These are phyloP conservation scores for Magnolia officinalis DNA, from an alignment of 164 flowering plant genomes.

Conservation along the genomic window DNA sequence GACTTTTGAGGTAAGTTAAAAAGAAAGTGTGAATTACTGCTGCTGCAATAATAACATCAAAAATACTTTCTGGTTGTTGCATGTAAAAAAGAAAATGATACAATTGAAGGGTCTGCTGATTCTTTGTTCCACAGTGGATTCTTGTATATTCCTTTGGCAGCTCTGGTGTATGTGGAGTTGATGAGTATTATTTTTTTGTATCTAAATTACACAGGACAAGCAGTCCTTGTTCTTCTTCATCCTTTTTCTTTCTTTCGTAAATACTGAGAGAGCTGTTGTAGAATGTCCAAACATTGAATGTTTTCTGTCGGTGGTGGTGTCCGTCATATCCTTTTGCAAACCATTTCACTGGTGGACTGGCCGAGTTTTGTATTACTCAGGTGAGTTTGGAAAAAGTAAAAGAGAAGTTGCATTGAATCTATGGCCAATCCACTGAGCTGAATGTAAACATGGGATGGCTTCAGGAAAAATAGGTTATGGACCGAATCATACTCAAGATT, in stretches of 20 bases:
- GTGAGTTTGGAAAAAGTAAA: too few relatives aligned
- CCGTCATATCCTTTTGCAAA: too few relatives aligned
- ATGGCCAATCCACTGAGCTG: too few relatives aligned
- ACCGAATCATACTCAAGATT: too few relatives aligned
- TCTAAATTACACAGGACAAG: constrained; percentile 3
- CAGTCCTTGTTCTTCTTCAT: not conserved
- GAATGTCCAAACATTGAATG: not conserved
- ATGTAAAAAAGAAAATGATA: not conserved
- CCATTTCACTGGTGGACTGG: too few relatives aligned
- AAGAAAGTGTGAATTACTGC: constrained; percentile 1
- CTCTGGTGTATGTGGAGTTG: not conserved
- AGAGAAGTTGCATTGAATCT: too few relatives aligned
- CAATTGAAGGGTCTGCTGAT: constrained; percentile 1
- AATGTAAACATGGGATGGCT: too few relatives aligned
- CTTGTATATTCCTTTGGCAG: not conserved
- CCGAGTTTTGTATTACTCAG: too few relatives aligned
- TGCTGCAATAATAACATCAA: constrained; percentile 5
- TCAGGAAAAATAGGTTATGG: too few relatives aligned
- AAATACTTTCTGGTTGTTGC: constrained; percentile 1
- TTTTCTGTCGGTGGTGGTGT: not conserved
- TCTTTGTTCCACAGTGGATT: not conserved
- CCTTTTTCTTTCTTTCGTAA: not conserved
- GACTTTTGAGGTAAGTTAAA: not conserved
- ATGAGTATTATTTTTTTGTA: constrained; percentile 4
- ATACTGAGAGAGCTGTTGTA: not conserved